Percentiles rank a stretch among this genome's conserved stretches.
Evolutionary conservation across 2,329 filamentous ascomycete species (phyloP).

Genomic region (Xylariaceae sp.): DNA sequence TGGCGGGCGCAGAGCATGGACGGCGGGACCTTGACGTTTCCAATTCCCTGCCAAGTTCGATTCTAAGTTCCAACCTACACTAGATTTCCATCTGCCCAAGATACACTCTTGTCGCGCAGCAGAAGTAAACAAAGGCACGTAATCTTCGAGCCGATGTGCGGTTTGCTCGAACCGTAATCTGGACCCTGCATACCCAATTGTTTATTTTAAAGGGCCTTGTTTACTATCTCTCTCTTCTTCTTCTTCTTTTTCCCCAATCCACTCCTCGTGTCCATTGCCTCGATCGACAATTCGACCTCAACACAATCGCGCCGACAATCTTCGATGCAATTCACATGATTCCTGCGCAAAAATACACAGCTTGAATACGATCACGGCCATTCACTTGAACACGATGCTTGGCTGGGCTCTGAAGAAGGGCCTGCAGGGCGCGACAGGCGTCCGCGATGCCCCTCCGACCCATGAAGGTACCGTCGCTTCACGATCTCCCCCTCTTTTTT

Average conservation of each 20-base stretch:
- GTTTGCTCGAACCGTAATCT: neutral
- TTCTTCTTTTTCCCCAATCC: neutral
- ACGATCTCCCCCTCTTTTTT: constrained; percentile 3
- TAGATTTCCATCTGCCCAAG: neutral
- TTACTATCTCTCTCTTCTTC: neutral
- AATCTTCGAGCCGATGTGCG: constrained; percentile 7
- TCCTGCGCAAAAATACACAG: neutral
- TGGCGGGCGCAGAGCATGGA: neutral
- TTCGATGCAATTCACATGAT: neutral
- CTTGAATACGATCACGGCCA: neutral
- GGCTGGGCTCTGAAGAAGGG: constrained; percentile 54
- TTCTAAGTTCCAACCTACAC: neutral
- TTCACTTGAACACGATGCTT: constrained; percentile 41
- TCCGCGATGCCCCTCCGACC: constrained; percentile 28
- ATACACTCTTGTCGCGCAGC: constrained; percentile 1
- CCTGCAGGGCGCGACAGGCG: constrained; percentile 37
- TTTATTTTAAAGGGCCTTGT: neutral
- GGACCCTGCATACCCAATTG: neutral
- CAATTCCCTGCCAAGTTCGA: neutral
- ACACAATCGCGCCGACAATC: neutral
- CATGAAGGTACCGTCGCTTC: constrained; percentile 21
- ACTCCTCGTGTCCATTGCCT: neutral
- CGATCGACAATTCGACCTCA: neutral
- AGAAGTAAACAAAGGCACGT: constrained; percentile 14
- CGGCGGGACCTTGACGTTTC: neutral